These are phyloP conservation scores for Eimeria sp. DNA, from an alignment of 169 alveolate genomes.

Conservation along the genomic window DNA sequence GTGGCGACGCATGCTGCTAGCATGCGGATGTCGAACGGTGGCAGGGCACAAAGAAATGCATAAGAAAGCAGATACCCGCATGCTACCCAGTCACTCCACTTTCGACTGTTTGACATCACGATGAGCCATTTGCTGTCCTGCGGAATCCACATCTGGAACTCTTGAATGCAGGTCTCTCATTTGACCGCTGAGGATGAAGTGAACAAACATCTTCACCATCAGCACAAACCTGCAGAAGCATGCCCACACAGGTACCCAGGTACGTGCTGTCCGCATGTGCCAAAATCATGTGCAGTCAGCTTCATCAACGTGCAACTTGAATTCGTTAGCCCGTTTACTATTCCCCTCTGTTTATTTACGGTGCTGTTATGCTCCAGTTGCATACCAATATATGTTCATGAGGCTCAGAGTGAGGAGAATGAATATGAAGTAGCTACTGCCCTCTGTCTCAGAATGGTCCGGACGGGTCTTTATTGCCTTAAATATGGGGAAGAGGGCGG, in stretches of 20 bases:
- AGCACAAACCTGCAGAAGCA: conserved; percentile 83
- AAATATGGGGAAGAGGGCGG: conserved; percentile 86
- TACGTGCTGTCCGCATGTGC: not conserved
- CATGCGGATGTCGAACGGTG: conserved; percentile 4
- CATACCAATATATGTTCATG: conserved; percentile 88
- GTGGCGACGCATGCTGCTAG: not conserved
- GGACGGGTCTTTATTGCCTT: conserved; percentile 79
- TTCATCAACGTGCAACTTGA: not conserved
- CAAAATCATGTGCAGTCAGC: not conserved
- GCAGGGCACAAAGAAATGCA: not conserved
- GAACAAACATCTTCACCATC: conserved; percentile 88
- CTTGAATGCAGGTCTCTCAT: conserved; percentile 88
- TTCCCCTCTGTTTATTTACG: too few relatives aligned
- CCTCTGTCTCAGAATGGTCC: conserved; percentile 82
- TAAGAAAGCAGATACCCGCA: not conserved
- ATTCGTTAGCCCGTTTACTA: not conserved
- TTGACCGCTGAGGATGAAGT: conserved; percentile 87
- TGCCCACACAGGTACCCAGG: conserved; percentile 8
- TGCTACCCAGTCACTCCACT: not conserved
- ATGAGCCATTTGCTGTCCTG: conserved; percentile 48
- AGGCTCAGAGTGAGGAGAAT: conserved; percentile 85
- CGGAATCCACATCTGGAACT: conserved; percentile 84
- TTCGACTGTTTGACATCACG: conserved; percentile 32
- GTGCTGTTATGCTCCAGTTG: not conserved
- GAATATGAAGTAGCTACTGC: conserved; percentile 85